phyloP scores from a whole-genome alignment of 1,284 basidiomycete species.

The Puccinia triticina region DNA sequence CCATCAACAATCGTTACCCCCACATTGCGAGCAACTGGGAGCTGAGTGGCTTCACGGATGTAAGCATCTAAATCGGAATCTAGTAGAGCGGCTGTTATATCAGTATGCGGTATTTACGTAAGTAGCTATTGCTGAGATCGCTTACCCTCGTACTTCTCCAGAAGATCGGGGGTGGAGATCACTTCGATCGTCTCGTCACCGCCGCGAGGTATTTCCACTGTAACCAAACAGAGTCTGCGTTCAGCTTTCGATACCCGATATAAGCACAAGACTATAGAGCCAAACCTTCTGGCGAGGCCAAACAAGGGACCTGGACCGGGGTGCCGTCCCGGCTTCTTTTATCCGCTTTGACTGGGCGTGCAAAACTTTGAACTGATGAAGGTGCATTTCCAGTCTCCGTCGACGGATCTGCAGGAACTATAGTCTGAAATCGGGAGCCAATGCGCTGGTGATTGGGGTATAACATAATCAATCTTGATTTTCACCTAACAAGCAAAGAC shows the following conservation, averaged over 20 bases:
- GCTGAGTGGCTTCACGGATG: constrained; percentile 10
- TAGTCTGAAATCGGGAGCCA: constrained; percentile 47
- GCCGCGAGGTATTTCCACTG: constrained; percentile 44
- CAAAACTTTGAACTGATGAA: constrained; percentile 9
- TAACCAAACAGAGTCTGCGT: neutral
- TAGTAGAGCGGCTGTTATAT: neutral
- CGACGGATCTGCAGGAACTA: constrained; percentile 24
- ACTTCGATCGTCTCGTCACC: constrained; percentile 50
- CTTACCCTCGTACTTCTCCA: constrained; percentile 22
- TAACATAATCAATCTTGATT: neutral
- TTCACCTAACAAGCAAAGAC: neutral
- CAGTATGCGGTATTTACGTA: neutral
- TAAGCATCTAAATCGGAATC: constrained; percentile 32
- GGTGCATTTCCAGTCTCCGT: neutral
- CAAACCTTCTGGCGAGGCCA: constrained; percentile 41
- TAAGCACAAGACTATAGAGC: neutral
- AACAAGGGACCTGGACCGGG: constrained; percentile 4
- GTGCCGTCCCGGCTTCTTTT: constrained; percentile 48
- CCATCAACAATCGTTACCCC: constrained; percentile 43
- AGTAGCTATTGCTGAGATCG: neutral
- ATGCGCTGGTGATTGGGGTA: constrained; percentile 26
- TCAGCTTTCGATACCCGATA: neutral
- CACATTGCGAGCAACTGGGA: constrained; percentile 24
- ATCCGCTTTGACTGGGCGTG: constrained; percentile 20
- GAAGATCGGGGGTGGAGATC: constrained; percentile 41